Conservation (phyloP, 345 rosid genomes). For the Pugionium dolabratum region DNA sequence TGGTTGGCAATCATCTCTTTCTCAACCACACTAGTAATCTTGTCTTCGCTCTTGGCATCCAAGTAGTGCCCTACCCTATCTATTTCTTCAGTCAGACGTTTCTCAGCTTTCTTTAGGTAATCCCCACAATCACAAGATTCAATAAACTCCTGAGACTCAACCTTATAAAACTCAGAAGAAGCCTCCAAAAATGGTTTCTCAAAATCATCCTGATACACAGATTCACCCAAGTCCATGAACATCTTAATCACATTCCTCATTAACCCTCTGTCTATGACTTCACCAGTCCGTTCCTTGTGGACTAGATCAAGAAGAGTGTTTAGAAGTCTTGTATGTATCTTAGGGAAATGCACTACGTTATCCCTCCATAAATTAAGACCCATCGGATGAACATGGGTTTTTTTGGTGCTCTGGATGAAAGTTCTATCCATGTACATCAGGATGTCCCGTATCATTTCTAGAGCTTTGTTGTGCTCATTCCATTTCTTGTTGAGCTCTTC, state of each 20-base stretch:
- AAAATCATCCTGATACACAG: constrained; percentile 94
- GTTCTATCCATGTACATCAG: constrained; percentile 99
- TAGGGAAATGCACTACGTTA: constrained; percentile 66
- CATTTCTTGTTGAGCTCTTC: constrained; percentile 96
- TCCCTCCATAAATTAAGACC: constrained; percentile 95
- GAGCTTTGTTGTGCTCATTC: constrained; percentile 96
- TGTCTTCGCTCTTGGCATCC: constrained; percentile 85
- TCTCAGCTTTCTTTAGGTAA: constrained; percentile 87
- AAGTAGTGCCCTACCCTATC: constrained; percentile 92
- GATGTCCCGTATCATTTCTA: constrained; percentile 97
- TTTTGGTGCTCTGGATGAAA: constrained; percentile 69
- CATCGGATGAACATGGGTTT: constrained; percentile 91
- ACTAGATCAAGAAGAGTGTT: constrained; percentile 86
- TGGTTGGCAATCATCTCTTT: constrained; percentile 98
- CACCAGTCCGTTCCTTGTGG: constrained; percentile 78
- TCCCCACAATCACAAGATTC: constrained; percentile 96
- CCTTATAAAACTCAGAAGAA: constrained; percentile 88
- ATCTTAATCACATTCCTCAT: constrained; percentile 92
- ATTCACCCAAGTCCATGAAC: constrained; percentile 92
- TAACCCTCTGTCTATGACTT: constrained; percentile 87
- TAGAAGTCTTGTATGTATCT: constrained; percentile 72
- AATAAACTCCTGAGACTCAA: constrained; percentile 88
- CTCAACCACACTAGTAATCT: constrained; percentile 94
- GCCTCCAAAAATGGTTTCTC: constrained; percentile 91
- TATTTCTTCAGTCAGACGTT: constrained; percentile 89